Conservation (phyloP, 441 rosid species). For the Aleurites moluccanus region DNA sequence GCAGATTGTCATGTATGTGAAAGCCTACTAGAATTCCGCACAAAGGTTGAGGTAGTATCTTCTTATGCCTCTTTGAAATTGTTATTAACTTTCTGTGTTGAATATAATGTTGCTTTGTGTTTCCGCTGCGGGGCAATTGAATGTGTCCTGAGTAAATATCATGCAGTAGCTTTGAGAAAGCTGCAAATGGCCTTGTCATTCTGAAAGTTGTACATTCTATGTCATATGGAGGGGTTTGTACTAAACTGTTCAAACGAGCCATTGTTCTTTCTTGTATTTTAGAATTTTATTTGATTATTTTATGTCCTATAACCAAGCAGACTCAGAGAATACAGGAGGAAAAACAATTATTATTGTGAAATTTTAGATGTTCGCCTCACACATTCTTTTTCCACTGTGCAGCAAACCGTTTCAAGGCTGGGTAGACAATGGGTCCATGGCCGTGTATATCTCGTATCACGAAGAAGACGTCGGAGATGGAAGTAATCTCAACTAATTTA, state of each 20-base stretch:
- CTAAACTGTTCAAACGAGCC: not conserved
- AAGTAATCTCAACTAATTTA: conserved; percentile 19
- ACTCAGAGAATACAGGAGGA: not conserved
- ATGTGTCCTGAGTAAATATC: not conserved
- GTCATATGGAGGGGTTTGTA: not conserved
- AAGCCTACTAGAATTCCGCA: conserved; percentile 75
- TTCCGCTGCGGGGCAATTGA: not conserved
- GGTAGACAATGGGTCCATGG: conserved; percentile 90
- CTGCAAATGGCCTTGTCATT: not conserved
- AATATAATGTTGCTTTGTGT: not conserved
- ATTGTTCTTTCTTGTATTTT: not conserved
- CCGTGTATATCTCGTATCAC: conserved; percentile 72
- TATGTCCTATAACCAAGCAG: not conserved
- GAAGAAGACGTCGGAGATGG: conserved; percentile 49
- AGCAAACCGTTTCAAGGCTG: conserved; percentile 52
- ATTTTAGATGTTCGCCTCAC: not conserved
- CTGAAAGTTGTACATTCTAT: not conserved
- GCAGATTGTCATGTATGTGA: conserved; percentile 95
- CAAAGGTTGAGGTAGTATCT: conserved; percentile 71
- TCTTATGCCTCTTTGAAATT: conserved; percentile 1
- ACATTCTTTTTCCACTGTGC: conserved; percentile 26
- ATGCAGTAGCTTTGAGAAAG: not conserved
- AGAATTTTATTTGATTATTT: not conserved
- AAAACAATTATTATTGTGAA: not conserved
- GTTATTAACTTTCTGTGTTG: not conserved